Base-by-base conservation (phyloP, 2,329 filamentous ascomycete genomes). In the Arthrobotrys musiformis region DNA sequence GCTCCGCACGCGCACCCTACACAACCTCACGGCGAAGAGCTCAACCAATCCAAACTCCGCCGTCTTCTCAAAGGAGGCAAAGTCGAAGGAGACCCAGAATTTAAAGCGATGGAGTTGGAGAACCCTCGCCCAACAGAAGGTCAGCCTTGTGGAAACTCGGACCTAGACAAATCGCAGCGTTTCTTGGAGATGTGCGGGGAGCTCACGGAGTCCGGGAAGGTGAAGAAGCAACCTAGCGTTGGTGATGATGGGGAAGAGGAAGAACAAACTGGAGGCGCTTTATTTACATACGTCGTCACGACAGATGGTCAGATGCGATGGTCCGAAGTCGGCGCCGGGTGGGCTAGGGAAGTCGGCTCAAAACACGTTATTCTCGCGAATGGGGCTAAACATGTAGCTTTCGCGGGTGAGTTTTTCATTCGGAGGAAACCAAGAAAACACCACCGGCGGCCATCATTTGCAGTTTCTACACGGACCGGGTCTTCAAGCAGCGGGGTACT, bases 101-200 rank as follows among this genome's bases (percentile, higher is more conserved):
- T 78, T 28, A 77, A 77, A 24, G 73, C 73, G 4, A 77, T 77
- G 73, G 73, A 77, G 35, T 61, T 77, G 11, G 73, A 70, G 40
- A 77, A 77, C 28, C 74, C 74, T 35, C 68, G 68, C 8, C 68
- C 74, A 13, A 46, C 74, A 8, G 74, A 72, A 9, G 68, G 28
- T 2, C 68, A 69, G 22, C 74, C 74, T 1, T 78, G 46, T 28
- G 74, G 69, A 8, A 78, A 73, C 24, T 35, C 68, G 11, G 11
- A 73, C 22, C 52, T 77, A 5, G 54, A 67, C n/a, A 77, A 77
- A 40, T 77, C 73, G 1, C 46, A 77, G 19, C 28, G 73, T 15
- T 77, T 77, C 22, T 30, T 77, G 17, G 73, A 77, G 28, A 77
- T 77, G 73, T 77, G 69, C 26, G 74, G 74, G n/a, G 74, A 72